phyloP scores from a whole-genome alignment of 176 grass and related monocot species.

The Carex scoparia region DNA sequence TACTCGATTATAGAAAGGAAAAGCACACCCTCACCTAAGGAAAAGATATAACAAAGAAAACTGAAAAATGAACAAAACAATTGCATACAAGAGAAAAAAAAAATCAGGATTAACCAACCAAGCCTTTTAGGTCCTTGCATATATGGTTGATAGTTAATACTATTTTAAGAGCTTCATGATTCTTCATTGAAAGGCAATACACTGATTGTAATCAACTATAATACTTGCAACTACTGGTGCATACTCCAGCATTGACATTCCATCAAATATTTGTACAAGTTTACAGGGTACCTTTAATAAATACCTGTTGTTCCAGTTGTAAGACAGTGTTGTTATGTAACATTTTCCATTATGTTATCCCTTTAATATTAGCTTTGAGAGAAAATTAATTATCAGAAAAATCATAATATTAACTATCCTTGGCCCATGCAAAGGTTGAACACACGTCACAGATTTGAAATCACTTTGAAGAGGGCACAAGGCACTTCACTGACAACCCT shows the following conservation, averaged over 20 bases:
- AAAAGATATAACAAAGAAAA: background rate
- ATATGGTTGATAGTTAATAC: background rate
- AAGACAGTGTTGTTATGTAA: too few species aligned
- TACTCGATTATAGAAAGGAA: background rate
- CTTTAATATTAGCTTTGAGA: background rate
- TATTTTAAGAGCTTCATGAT: background rate
- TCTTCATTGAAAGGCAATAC: background rate
- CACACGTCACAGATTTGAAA: background rate
- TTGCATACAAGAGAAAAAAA: background rate
- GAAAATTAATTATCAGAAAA: background rate
- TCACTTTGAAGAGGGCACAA: background rate
- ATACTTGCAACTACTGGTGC: background rate
- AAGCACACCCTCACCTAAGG: background rate
- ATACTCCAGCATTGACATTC: too few species aligned
- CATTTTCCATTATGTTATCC: too few species aligned
- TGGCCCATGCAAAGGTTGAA: background rate
- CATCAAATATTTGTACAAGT: too few species aligned
- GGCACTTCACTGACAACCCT: background rate
- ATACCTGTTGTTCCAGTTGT: too few species aligned
- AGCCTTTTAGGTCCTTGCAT: background rate
- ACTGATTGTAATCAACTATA: background rate
- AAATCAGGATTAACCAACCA: background rate
- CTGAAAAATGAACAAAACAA: background rate
- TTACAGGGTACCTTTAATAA: too few species aligned
- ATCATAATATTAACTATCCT: background rate